phyloP scores from a whole-genome alignment of 306 rosid species.

The Lathyrus tuberosus region DNA sequence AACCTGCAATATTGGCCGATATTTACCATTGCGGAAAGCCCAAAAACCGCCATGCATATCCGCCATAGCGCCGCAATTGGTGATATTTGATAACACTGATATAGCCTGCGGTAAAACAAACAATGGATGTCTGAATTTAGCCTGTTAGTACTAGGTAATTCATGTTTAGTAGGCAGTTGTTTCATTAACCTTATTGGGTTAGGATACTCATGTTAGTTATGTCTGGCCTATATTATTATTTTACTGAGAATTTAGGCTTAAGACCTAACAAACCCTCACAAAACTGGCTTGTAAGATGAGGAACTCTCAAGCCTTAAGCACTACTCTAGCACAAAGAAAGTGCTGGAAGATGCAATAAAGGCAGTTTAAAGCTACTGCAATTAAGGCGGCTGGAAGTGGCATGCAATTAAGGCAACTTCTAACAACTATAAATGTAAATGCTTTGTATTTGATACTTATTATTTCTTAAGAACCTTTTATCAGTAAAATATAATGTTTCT shows the following conservation, averaged over 20 bases:
- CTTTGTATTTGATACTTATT: background rate
- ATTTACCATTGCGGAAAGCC: too few relatives aligned
- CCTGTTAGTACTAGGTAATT: background rate
- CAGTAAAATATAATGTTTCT: constrained; percentile 3
- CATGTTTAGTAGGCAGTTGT: background rate
- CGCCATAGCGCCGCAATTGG: too few relatives aligned
- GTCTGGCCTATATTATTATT: background rate
- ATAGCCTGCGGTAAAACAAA: background rate
- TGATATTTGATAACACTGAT: too few relatives aligned
- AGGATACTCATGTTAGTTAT: background rate
- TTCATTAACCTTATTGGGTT: constrained; percentile 1
- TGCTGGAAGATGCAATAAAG: background rate
- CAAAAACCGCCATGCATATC: too few relatives aligned
- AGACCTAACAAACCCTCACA: background rate
- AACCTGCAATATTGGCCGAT: too few relatives aligned
- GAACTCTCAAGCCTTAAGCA: background rate
- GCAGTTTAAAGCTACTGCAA: background rate
- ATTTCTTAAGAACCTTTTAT: background rate
- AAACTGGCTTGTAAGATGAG: background rate
- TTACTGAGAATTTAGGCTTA: background rate
- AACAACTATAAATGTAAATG: background rate
- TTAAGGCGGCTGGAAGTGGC: background rate
- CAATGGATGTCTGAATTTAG: background rate
- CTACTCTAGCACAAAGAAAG: background rate
- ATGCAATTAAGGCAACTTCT: background rate